These are phyloP conservation scores for Teratosphaeria epicoccoides DNA, from an alignment of 2,329 filamentous ascomycete species.

Conservation along the genomic window DNA sequence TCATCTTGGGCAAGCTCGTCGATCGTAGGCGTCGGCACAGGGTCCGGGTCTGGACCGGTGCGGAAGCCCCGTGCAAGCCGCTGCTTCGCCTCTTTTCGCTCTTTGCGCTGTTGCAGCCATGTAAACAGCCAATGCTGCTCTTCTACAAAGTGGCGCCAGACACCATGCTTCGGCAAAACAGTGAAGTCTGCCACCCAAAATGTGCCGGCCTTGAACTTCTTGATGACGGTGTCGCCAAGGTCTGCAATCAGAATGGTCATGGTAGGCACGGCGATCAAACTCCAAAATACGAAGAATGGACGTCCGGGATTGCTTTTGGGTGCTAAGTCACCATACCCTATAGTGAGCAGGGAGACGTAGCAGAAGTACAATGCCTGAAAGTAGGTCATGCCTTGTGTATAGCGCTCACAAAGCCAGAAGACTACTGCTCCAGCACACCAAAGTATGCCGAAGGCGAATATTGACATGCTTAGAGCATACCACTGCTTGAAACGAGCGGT, in stretches of 20 bases:
- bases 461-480: slow-evolving; percentile 59
- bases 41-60: slow-evolving; percentile 26
- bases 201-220: slow-evolving; percentile 52
- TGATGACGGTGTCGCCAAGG: slow-evolving; percentile 72
- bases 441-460: slow-evolving; percentile 57
- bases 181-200: slow-evolving; percentile 54
- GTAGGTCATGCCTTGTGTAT: slow-evolving; percentile 53
- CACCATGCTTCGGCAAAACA: slow-evolving; percentile 51
- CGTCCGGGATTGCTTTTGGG: slow-evolving; percentile 69
- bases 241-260: slow-evolving; percentile 80
- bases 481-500: slow-evolving; percentile 60
- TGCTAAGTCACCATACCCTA: slow-evolving; percentile 65
- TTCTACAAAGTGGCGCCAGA: slow-evolving; percentile 42
- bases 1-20: slow-evolving; percentile 36
- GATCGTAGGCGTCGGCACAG: slow-evolving; percentile 21
- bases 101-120: slow-evolving; percentile 28
- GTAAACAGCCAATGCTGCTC: slow-evolving; percentile 35
- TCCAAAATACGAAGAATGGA: slow-evolving; percentile 91
- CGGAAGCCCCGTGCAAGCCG: slow-evolving; percentile 40
- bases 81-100: slow-evolving; percentile 17
- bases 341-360: slow-evolving; percentile 72
- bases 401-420: slow-evolving; percentile 53
- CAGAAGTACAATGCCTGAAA: slow-evolving; percentile 78
- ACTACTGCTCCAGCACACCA: slow-evolving; percentile 74
- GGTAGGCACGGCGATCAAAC: slow-evolving; percentile 70